phyloP scores from a whole-genome alignment of 2,329 filamentous ascomycete species.

The Nothophoma quercina region DNA sequence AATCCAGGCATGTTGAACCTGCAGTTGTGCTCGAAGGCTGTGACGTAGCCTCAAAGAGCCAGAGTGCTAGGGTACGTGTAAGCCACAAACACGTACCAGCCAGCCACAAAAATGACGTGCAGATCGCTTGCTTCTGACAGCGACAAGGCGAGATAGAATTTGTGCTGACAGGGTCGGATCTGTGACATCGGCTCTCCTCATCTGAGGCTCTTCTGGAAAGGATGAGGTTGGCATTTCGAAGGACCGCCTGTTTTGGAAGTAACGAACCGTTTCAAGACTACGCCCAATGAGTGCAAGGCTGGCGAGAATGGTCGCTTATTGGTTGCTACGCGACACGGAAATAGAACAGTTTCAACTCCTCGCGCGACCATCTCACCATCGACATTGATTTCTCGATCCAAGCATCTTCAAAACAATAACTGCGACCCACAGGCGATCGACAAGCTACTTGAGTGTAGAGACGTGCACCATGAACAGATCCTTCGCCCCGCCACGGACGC shows the following conservation, averaged over 20 bases:
- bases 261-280: constrained; percentile 20
- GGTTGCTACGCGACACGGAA: constrained; percentile 16
- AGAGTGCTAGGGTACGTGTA: not conserved
- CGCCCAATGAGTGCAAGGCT: constrained; percentile 5
- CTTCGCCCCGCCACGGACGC: not conserved
- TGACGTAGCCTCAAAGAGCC: not conserved
- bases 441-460: not conserved
- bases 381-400: constrained; percentile 19
- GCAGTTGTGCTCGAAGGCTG: not conserved
- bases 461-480: not conserved
- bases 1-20: too few species aligned
- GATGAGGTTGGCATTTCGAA: constrained; percentile 5
- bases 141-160: not conserved
- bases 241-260: constrained; percentile 6
- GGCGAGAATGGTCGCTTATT: constrained; percentile 14
- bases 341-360: constrained; percentile 28
- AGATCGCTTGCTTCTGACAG: not conserved
- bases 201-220: constrained; percentile 7
- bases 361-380: constrained; percentile 24
- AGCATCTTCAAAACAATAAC: constrained; percentile 11
- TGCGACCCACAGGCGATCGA: not conserved
- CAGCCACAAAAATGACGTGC: constrained; percentile 1
- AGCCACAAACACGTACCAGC: not conserved
- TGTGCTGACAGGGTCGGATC: constrained; percentile 19
- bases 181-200: constrained; percentile 39